These are phyloP conservation scores for Westerdykella ornata DNA, from an alignment of 2,329 filamentous ascomycete genomes.

Conservation along the genomic window DNA sequence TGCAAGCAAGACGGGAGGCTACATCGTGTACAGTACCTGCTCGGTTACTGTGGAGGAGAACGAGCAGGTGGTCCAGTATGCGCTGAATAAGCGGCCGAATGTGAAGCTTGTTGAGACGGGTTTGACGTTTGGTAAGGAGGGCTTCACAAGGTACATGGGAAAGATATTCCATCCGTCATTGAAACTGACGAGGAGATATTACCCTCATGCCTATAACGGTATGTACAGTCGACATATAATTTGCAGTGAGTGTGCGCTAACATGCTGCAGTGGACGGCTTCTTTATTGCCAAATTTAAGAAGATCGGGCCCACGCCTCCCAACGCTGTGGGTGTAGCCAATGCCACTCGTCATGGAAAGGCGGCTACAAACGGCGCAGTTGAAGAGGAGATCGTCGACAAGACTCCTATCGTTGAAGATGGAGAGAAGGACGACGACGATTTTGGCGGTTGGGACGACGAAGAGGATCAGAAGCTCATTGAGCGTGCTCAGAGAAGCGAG, in stretches of 20 bases:
- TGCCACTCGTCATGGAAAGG: slow-evolving; percentile 28
- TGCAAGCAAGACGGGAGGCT: slow-evolving; percentile 83
- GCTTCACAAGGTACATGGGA: slow-evolving; percentile 83
- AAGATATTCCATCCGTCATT: slow-evolving; percentile 86
- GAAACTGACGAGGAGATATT: slow-evolving; percentile 71
- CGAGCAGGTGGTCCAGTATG: slow-evolving; percentile 90
- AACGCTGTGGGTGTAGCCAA: slow-evolving; percentile 42
- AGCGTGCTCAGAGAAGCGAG: slow-evolving; percentile 39
- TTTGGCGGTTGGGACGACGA: slow-evolving; percentile 48
- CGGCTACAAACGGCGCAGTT: slow-evolving; percentile 38
- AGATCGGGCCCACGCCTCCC: slow-evolving; percentile 68
- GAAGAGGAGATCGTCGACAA: slow-evolving; percentile 55
- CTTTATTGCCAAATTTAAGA: slow-evolving; percentile 97
- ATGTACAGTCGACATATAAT: not conserved
- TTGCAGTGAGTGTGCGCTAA: slow-evolving; percentile 71
- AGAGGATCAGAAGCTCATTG: slow-evolving; percentile 45
- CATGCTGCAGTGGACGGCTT: slow-evolving; percentile 74
- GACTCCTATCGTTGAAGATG: slow-evolving; percentile 54
- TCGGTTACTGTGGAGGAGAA: slow-evolving; percentile 91
- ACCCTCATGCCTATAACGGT: not conserved
- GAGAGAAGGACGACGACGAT: slow-evolving; percentile 32
- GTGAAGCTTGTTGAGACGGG: slow-evolving; percentile 89
- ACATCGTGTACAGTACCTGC: slow-evolving; percentile 95
- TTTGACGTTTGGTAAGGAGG: slow-evolving; percentile 82
- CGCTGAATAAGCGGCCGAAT: slow-evolving; percentile 83